Base-by-base conservation (phyloP, 2,329 filamentous ascomycete genomes). In the Lecanosticta acicola region DNA sequence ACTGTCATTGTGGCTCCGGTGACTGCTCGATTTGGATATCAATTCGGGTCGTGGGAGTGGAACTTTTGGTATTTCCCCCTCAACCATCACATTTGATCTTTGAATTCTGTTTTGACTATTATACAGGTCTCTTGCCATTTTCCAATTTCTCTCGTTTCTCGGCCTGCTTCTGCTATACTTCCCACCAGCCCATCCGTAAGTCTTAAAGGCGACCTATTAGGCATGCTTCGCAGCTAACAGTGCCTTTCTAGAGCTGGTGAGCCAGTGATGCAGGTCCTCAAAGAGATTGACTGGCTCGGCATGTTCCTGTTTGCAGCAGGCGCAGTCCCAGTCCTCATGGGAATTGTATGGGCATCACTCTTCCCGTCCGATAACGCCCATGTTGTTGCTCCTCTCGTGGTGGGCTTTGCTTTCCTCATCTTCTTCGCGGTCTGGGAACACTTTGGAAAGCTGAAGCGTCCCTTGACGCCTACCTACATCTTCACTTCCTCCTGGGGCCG, bases 1-100 rank as follows among this genome's bases (percentile, higher is more conserved):
- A 66, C 68, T 2, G 71, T 75, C 8, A 66, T 74, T 18, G 63
- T 74, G 3, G 71, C 66, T 0, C 71, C 72, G 2, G 68, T 75
- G 7, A 69, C 68, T 8, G 72, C 67, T 13, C 59, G 71, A 13
- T 74, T 67, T 51, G 69, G 66, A 2, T 66, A 63, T 29, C 57
- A 68, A 43, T 46, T 62, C 36, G 63, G 59, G 2, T 61, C 63
- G 3, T 75, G 72, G 72, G 57, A 66, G 37, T 29, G 24, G 24
- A 29, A 29, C 24, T 29, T 29, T 11, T 29, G 24, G 37, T 39
- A 24, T n/a, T n/a, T n/a, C n/a, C n/a, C n/a, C n/a, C n/a, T n/a
- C n/a, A n/a, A n/a, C n/a, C n/a, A n/a, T n/a, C n/a, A 24, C 18
- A 24, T 39, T 75, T 73, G 55, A n/a, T n/a, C n/a, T n/a, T n/a